phyloP scores from a whole-genome alignment of 2,329 filamentous ascomycete genomes.

The Fusarium tricinctum region DNA sequence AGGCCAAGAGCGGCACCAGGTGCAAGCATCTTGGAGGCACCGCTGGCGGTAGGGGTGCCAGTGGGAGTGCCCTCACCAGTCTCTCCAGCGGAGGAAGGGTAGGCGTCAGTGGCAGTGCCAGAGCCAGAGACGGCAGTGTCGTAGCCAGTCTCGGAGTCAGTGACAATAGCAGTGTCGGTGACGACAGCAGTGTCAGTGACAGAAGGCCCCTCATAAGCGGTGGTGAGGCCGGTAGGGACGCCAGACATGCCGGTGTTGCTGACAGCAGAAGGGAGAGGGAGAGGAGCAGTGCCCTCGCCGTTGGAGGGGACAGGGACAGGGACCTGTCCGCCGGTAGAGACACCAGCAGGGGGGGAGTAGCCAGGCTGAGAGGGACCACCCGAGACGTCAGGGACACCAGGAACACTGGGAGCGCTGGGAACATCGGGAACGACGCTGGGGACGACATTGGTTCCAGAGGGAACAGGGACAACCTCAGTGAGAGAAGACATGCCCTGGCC shows the following conservation, averaged over 20 bases:
- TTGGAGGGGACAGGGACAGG: constrained; percentile 27
- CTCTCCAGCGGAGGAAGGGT: constrained; percentile 37
- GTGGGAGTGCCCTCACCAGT: constrained; percentile 43
- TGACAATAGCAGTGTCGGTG: constrained; percentile 29
- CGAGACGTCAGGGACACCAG: not conserved
- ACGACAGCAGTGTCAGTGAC: constrained; percentile 35
- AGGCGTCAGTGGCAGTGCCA: constrained; percentile 30
- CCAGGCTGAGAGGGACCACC: not conserved
- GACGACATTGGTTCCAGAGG: constrained; percentile 27
- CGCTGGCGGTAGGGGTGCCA: constrained; percentile 50
- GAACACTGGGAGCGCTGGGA: constrained; percentile 17
- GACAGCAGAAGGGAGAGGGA: constrained; percentile 34
- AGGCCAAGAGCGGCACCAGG: constrained; percentile 47
- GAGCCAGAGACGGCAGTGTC: constrained; percentile 27
- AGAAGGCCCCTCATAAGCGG: constrained; percentile 35
- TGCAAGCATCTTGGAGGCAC: constrained; percentile 48
- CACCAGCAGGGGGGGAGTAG: not conserved
- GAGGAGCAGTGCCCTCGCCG: constrained; percentile 21
- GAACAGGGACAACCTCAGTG: constrained; percentile 16
- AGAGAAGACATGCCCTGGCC: constrained; percentile 30
- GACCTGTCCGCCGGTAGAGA: constrained; percentile 17
- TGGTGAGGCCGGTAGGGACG: constrained; percentile 40
- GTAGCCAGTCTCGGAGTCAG: constrained; percentile 31
- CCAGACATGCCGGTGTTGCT: constrained; percentile 40
- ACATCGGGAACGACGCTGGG: not conserved